These are phyloP conservation scores for Tulasnella sp. DNA, from an alignment of 768 basidiomycete genomes.

Conservation along the genomic window DNA sequence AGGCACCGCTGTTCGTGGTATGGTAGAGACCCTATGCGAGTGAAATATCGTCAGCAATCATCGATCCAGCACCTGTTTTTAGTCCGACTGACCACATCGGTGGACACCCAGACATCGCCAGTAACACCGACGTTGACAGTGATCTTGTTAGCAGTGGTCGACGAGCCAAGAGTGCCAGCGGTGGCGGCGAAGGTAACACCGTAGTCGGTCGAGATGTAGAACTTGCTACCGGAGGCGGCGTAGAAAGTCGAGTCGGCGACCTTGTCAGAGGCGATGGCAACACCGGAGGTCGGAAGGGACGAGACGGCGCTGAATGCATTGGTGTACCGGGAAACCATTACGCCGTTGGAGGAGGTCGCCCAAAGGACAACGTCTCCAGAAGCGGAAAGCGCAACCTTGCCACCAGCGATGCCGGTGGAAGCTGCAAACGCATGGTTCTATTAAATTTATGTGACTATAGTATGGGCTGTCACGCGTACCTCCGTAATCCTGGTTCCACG, in stretches of 20 bases:
- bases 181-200: slow-evolving; percentile 39
- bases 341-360: slow-evolving; percentile 34
- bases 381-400: slow-evolving; percentile 36
- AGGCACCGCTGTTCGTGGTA: slow-evolving; percentile 39
- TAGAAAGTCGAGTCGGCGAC: slow-evolving; percentile 37
- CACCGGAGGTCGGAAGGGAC: slow-evolving; percentile 38
- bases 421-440: slow-evolving; percentile 18
- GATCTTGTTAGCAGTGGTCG: slow-evolving; percentile 39
- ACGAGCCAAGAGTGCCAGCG: slow-evolving; percentile 35
- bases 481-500: slow-evolving; percentile 46
- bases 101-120: slow-evolving; percentile 55
- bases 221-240: slow-evolving; percentile 40
- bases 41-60: not conserved
- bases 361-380: slow-evolving; percentile 48
- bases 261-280: slow-evolving; percentile 52
- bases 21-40: slow-evolving; percentile 37
- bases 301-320: slow-evolving; percentile 39
- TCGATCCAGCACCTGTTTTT: not conserved
- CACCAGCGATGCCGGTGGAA: slow-evolving; percentile 23
- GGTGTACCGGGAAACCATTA: slow-evolving; percentile 41
- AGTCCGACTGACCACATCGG: slow-evolving; percentile 27
- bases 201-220: slow-evolving; percentile 49
- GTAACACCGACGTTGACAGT: slow-evolving; percentile 42
- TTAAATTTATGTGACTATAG: not conserved
- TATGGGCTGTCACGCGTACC: slow-evolving; percentile 25